Evolutionary conservation across 257 asterid species (phyloP), one percentile per base, ranked within the genome.

Genomic region (Lycium ferocissimum): DNA sequence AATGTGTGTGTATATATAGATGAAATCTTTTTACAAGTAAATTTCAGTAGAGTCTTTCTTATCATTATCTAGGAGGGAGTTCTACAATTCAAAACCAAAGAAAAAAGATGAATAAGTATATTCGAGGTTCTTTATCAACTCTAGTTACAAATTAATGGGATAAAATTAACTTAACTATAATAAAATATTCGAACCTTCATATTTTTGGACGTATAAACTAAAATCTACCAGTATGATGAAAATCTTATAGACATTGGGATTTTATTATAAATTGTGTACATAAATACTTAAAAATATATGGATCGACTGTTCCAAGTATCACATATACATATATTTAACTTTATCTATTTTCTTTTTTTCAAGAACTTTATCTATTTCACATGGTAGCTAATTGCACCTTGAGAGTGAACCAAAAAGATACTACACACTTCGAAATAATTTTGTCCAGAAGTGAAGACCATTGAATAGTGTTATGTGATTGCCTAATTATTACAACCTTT

Each of bases 391-490:
- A 33, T 33, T 26, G 18, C 72, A 65, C 43, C 38, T 65, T 26
- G 7, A 37, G 13, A 37, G 51, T 14, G 76, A 69, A 69, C 22
- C 63, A 76, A 51, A 51, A 51, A 22, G 22, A 51, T 49, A 76
- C 81, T 62, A 76, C 51, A 3, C 51, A 6, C 56, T 5, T 6
- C 11, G 22, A 43, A 40, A 72, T 72, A 72, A 26, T 51, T 76
- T 76, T 53, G 82, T 51, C 43, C 4, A 51, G 47, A 51, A 51
- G 65, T 8, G 65, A 76, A 76, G 82, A 76, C 51, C 82, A 76
- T 76, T 76, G 62, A 76, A 51, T 76, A 51, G 82, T 76, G 82
- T 51, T 51, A 76, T 63, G 82, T 76, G 65, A 76, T 76, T 76
- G 65, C 47, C 65, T 76, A 76, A 51, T 76, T 76, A 76, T 76